Conservation (phyloP, 1,139 yeast species). For the Kluyveromyces sp. region DNA sequence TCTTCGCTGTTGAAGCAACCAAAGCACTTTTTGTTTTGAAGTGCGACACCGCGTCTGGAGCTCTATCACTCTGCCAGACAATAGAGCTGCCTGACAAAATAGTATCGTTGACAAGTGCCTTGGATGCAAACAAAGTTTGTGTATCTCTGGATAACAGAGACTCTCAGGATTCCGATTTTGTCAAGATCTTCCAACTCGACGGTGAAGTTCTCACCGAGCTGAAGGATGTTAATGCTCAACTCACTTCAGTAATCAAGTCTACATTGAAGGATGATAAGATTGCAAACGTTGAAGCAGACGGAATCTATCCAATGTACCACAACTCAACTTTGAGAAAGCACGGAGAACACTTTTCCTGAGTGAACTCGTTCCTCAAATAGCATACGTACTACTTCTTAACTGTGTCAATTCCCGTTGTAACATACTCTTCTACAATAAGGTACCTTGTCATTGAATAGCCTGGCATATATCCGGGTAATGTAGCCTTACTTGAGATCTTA, state of each 20-base stretch:
- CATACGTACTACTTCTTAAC: neutral
- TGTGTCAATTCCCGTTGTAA: neutral
- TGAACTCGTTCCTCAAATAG: neutral
- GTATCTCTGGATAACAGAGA: constrained; percentile 44
- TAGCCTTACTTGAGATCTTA: no score
- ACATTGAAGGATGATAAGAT: constrained; percentile 21
- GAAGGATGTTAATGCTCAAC: constrained; percentile 12
- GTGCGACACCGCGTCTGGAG: constrained; percentile 28
- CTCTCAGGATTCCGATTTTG: constrained; percentile 21
- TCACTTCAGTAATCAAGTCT: constrained; percentile 17
- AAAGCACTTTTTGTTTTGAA: constrained; percentile 42
- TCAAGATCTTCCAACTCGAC: constrained; percentile 32
- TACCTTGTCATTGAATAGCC: no score
- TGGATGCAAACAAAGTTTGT: constrained; percentile 32
- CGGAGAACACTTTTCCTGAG: constrained; percentile 54
- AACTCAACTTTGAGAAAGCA: constrained; percentile 67
- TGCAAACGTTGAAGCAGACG: constrained; percentile 34
- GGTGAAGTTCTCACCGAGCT: constrained; percentile 35
- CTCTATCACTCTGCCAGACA: constrained; percentile 29
- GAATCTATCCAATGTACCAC: constrained; percentile 58
- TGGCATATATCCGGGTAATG: neutral
- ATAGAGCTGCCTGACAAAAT: constrained; percentile 32
- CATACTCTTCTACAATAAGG: no score
- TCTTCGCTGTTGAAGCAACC: constrained; percentile 52
- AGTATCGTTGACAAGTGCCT: constrained; percentile 32